Evolutionary conservation across 2,329 filamentous ascomycete genomes (phyloP), one percentile per base, ranked within the genome.

Genomic region (Allantophomopsis cytisporea): DNA sequence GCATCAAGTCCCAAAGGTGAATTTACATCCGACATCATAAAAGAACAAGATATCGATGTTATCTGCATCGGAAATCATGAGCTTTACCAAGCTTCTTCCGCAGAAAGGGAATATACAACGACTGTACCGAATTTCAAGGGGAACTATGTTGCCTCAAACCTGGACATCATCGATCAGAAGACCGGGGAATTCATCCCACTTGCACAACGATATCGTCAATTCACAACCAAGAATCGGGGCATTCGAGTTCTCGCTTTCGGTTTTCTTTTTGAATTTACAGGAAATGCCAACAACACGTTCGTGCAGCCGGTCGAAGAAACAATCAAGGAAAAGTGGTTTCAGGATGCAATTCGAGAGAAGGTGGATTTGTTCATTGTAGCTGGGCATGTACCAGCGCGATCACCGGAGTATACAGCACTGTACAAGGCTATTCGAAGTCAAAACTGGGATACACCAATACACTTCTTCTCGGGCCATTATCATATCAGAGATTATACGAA

Each of bases 11-110:
- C 91, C 7, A 93, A 93, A 55, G 91, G 91, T 16, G 71, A 80
- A 53, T 95, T 87, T 57, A 86, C 85, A 1, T 89, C 86, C 54
- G 83, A 89, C 46, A 91, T 96, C 40, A 77, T 91, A 54, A 79
- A 77, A 44, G 68, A 93, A 54, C 86, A 94, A 54, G 61, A 77
- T 34, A 77, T 95, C 48, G 89, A 96, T 55, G 63, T 94, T 18
- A 70, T 96, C 36, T 89, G 79, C 50, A 81, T 80, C 1, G 91
- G 91, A 37, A 98, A 98, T 53, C 91, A 98, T 62, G 91, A 98
- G 63, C 72, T 98, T 11, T 98, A 98, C 65, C 76, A 86, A 50
- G 65, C 71, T 41, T 79, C 80, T 45, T 83, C 87, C 1, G 83
- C 86, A 15, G 73, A 82, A 39, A 72, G 78, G 43, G 91, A 96